Conservation (phyloP, 2,329 filamentous ascomycete genomes). For the Colletotrichum higginsianum region DNA sequence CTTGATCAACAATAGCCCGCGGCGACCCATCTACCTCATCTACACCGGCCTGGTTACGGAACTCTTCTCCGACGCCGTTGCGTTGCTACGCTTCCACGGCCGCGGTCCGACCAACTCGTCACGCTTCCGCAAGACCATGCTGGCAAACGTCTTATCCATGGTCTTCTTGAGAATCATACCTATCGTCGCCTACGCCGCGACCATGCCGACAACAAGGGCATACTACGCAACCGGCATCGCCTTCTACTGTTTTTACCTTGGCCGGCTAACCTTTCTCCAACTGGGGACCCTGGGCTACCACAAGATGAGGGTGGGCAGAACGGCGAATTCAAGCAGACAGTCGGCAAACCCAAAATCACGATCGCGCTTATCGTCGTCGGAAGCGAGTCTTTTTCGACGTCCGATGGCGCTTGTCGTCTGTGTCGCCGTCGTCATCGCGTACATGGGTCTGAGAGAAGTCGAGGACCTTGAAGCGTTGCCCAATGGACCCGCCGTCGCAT, state of each 20-base stretch:
- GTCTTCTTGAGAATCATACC: neutral
- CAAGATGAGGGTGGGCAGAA: neutral
- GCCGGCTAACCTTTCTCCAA: slow-evolving; percentile 18
- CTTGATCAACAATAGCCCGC: neutral
- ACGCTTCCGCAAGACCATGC: neutral
- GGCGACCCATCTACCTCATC: slow-evolving; percentile 33
- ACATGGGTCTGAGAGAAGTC: neutral
- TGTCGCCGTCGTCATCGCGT: neutral
- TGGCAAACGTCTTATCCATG: slow-evolving; percentile 16
- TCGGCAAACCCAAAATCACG: neutral
- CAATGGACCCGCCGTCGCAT: neutral
- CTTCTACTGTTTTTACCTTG: slow-evolving; percentile 18
- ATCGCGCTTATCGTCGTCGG: neutral
- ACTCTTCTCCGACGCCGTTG: slow-evolving; percentile 31
- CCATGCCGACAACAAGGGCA: slow-evolving; percentile 10
- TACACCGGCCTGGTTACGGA: slow-evolving; percentile 40
- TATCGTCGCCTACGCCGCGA: neutral
- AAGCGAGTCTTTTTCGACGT: neutral
- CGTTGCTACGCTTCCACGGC: slow-evolving; percentile 28
- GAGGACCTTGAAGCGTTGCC: neutral
- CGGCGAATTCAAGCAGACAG: neutral
- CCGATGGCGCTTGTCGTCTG: neutral
- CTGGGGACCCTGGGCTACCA: slow-evolving; percentile 5
- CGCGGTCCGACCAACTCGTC: neutral
- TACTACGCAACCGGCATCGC: neutral